Evolutionary conservation across 345 rosid genomes (phyloP).

Genomic region (Aquilaria sinensis): DNA sequence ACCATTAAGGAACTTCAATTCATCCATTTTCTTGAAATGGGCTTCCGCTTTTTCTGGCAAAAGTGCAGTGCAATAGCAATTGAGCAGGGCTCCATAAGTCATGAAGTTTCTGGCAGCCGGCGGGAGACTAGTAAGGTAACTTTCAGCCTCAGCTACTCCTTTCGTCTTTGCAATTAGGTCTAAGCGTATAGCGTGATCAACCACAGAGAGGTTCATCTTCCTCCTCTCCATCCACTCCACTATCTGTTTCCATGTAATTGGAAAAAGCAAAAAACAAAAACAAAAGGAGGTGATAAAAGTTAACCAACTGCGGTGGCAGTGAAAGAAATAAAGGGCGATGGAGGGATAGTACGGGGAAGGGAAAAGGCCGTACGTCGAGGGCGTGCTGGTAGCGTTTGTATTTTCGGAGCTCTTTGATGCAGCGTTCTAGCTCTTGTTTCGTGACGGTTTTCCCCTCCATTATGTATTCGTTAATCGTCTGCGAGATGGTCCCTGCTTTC

Average conservation of each 20-base stretch:
- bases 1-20: constrained; percentile 26
- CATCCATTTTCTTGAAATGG: constrained; percentile 50
- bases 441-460: constrained; percentile 41
- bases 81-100: constrained; percentile 55
- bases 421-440: constrained; percentile 32
- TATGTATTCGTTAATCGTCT: constrained; percentile 41
- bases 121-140: constrained; percentile 36
- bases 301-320: too few species aligned
- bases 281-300: background rate
- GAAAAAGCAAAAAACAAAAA: background rate
- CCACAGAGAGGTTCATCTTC: constrained; percentile 28
- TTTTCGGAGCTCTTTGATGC: constrained; percentile 53
- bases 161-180: constrained; percentile 58
- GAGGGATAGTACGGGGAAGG: background rate
- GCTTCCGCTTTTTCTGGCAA: constrained; percentile 46
- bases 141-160: constrained; percentile 59
- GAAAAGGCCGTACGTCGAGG: constrained; percentile 42
- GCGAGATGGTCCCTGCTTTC: constrained; percentile 41
- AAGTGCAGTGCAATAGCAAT: constrained; percentile 47
- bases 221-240: constrained; percentile 82
- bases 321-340: background rate
- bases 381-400: constrained; percentile 45
- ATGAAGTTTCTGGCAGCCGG: constrained; percentile 24
- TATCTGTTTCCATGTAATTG: constrained; percentile 28
- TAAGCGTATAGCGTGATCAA: constrained; percentile 43